phyloP scores from a whole-genome alignment of 768 basidiomycete genomes.

The Omphalotus guepiniiformis region DNA sequence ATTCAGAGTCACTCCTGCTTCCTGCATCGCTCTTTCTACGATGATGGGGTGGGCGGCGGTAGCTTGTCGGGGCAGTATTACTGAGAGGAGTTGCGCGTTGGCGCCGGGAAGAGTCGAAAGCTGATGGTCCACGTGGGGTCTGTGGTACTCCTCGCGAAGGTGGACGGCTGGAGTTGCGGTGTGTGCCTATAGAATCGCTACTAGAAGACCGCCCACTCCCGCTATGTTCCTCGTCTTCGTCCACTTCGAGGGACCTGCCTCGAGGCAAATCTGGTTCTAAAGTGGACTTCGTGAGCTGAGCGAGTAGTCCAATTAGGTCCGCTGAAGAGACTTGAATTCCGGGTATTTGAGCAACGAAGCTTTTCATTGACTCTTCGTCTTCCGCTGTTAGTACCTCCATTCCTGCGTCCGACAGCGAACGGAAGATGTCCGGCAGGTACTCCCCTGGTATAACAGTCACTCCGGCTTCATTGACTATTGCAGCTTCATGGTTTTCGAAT shows the following conservation, averaged over 20 bases:
- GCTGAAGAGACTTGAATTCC: slow-evolving; percentile 48
- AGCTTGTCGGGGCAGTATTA: slow-evolving; percentile 72
- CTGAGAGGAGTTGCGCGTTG: slow-evolving; percentile 68
- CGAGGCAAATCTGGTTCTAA: slow-evolving; percentile 33
- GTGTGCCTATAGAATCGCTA: slow-evolving; percentile 45
- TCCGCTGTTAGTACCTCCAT: slow-evolving; percentile 59
- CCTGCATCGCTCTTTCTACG: slow-evolving; percentile 75
- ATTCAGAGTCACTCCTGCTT: slow-evolving; percentile 76
- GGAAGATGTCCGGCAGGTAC: slow-evolving; percentile 69
- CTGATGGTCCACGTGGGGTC: slow-evolving; percentile 53
- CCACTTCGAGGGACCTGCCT: slow-evolving; percentile 27
- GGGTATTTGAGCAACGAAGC: slow-evolving; percentile 53
- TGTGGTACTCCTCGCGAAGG: slow-evolving; percentile 42
- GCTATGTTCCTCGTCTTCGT: slow-evolving; percentile 28
- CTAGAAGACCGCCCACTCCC: slow-evolving; percentile 53
- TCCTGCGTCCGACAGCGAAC: slow-evolving; percentile 55
- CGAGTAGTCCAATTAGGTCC: slow-evolving; percentile 43
- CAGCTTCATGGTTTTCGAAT: slow-evolving; percentile 61
- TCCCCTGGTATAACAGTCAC: slow-evolving; percentile 67
- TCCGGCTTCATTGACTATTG: slow-evolving; percentile 51
- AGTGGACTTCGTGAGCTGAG: slow-evolving; percentile 45
- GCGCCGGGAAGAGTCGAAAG: slow-evolving; percentile 65
- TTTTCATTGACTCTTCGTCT: slow-evolving; percentile 58
- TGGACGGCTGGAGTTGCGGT: slow-evolving; percentile 26
- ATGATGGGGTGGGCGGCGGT: slow-evolving; percentile 64